These are phyloP conservation scores for Raffaelea ambrosiae DNA, from an alignment of 2,329 filamentous ascomycete species.

Conservation along the genomic window DNA sequence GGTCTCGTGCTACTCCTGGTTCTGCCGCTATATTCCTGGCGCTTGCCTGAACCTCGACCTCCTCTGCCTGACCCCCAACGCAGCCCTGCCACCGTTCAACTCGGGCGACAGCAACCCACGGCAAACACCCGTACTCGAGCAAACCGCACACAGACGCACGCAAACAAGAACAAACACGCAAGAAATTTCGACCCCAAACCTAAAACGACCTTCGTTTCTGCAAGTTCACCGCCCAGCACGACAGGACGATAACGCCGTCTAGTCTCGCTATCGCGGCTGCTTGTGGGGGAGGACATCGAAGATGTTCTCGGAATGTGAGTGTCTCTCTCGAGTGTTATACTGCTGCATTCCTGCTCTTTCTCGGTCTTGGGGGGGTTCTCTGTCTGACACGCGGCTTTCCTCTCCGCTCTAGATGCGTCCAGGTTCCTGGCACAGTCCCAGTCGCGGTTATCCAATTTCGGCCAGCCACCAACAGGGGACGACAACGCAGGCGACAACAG, in stretches of 20 bases:
- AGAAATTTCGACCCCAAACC: too few species aligned
- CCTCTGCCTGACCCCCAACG: not conserved
- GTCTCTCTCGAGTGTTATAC: not conserved
- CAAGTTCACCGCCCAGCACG: too few species aligned
- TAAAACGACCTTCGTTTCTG: not conserved
- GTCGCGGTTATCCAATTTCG: conserved; percentile 71
- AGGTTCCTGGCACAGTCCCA: conserved; percentile 95
- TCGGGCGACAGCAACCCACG: too few species aligned
- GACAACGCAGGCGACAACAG: conserved; percentile 27
- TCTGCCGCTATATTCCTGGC: not conserved
- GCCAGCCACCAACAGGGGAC: conserved; percentile 43
- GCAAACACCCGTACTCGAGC: too few species aligned
- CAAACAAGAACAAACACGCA: not conserved
- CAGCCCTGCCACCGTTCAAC: not conserved
- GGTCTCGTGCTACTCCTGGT: conserved; percentile 8
- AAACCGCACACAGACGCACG: not conserved
- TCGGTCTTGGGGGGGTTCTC: too few species aligned
- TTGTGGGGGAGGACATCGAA: conserved; percentile 18
- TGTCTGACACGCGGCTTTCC: not conserved
- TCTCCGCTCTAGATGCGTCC: conserved; percentile 70
- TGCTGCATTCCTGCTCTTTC: not conserved
- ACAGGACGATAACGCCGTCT: not conserved
- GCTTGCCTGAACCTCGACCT: not conserved
- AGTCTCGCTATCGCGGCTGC: conserved; percentile 8
- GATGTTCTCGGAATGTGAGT: conserved; percentile 92